Evolutionary conservation across 768 basidiomycete genomes (phyloP), one percentile per base, ranked within the genome.

Genomic region (Rhodotorula diobovata): DNA sequence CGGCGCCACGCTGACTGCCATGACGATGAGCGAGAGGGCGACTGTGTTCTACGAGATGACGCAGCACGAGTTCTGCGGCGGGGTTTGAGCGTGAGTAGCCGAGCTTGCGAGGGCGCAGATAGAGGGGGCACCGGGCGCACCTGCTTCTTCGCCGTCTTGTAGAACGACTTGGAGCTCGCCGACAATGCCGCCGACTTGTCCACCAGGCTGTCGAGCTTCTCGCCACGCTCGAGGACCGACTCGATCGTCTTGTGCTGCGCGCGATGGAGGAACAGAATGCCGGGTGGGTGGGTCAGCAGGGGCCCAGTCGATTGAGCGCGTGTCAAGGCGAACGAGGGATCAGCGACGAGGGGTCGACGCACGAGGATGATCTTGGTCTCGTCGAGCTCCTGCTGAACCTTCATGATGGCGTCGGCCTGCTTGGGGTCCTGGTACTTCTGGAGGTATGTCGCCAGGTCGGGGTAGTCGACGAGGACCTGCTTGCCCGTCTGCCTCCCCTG

Each of bases 341-440:
- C 16, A 43, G 62, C 6, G 12, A 43, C 0, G 56, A 84, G 37
- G 90, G 70, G 1, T n/a, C n/a, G 61, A 84, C 90, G 70, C 77
- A 95, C 94, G 81, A 99, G 82, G 57, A 98, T 87, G 76, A 99
- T 95, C 89, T 99, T 99, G 7, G 96, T 98, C 83, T 99, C 96
- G 80, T 99, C 96, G 63, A 99, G 82, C 80, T 99, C 96, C 79
- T 93, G 90, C 81, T 99, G 96, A 21, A 99, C 96, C 74, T 89
- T 86, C 94, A 98, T 95, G 79, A 99, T 97, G 30, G 91, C 89
- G 82, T 99, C 95, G 12, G 95, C 95, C 82, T 97, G 93, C 74
- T 87, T 86, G 18, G 95, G 95, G 81, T 99, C 95, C 82, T 99
- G 95, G 80, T 96, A 98, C 81, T 93, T 95, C 79, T 86, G 83